phyloP scores from a whole-genome alignment of 2,329 filamentous ascomycete species.

The Aspergillus novofumigatus region DNA sequence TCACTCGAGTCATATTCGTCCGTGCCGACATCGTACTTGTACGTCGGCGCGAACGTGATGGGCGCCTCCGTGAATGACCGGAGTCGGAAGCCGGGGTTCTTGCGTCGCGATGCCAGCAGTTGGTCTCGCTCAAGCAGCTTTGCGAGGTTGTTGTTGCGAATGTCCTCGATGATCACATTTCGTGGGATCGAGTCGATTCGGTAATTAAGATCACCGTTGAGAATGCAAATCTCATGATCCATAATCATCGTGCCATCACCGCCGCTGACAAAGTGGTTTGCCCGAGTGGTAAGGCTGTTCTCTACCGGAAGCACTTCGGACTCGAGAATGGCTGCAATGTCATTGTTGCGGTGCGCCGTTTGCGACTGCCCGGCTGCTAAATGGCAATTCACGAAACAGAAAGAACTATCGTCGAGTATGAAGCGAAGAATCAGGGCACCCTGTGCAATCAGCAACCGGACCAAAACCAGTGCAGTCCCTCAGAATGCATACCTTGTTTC shows the following conservation, averaged over 20 bases:
- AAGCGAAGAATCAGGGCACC: constrained; percentile 91
- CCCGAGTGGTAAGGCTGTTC: constrained; percentile 60
- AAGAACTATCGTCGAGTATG: constrained; percentile 83
- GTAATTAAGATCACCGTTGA: constrained; percentile 97
- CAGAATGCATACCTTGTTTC: constrained; percentile 66
- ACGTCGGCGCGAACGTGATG: constrained; percentile 90
- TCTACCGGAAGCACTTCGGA: constrained; percentile 69
- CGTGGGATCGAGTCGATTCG: constrained; percentile 96
- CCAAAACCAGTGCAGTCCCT: background rate
- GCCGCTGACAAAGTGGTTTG: constrained; percentile 82
- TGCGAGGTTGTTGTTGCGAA: constrained; percentile 72
- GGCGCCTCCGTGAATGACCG: constrained; percentile 85
- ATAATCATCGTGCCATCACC: constrained; percentile 92
- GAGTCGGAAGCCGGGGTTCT: constrained; percentile 84
- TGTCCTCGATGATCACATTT: constrained; percentile 82
- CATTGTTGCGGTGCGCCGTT: constrained; percentile 85
- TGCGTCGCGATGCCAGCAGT: constrained; percentile 78
- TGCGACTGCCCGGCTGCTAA: constrained; percentile 89
- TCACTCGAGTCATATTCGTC: constrained; percentile 93
- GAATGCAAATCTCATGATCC: constrained; percentile 93
- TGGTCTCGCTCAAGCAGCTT: constrained; percentile 94
- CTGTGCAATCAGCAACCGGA: constrained; percentile 26
- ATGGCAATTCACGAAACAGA: constrained; percentile 98
- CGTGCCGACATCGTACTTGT: constrained; percentile 96
- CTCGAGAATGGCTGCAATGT: constrained; percentile 86